Conservation (phyloP, 164 flowering plant genomes). For the Tetrastigma voinierianum region DNA sequence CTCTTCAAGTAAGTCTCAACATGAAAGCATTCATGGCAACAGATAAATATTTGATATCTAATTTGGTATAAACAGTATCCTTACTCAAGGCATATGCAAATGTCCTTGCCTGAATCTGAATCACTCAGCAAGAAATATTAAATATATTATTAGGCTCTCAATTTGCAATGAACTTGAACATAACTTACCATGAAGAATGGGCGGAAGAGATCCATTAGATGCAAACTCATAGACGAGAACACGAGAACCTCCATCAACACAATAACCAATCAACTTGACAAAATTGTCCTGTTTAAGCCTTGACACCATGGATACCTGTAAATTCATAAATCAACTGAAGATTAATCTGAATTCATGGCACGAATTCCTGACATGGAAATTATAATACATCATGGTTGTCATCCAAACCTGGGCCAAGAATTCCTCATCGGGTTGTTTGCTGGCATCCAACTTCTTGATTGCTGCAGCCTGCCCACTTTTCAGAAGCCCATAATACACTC, state of each 20-base stretch:
- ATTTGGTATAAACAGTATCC: background rate
- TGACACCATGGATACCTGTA: slow-evolving; percentile 86
- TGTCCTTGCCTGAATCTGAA: background rate
- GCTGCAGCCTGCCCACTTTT: slow-evolving; percentile 70
- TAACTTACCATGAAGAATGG: slow-evolving; percentile 78
- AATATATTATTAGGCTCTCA: background rate
- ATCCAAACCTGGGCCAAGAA: slow-evolving; percentile 75
- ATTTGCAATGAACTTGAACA: background rate
- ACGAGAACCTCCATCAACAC: slow-evolving; percentile 76
- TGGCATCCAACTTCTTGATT: slow-evolving; percentile 82
- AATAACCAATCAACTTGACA: slow-evolving; percentile 73
- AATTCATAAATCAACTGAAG: slow-evolving; percentile 7
- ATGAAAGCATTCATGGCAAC: background rate
- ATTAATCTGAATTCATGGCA: background rate
- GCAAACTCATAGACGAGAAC: slow-evolving; percentile 85
- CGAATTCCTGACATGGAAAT: background rate
- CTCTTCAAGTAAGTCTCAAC: background rate
- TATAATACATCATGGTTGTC: background rate
- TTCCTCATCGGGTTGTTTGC: slow-evolving; percentile 92
- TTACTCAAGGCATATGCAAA: background rate
- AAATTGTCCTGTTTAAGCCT: slow-evolving; percentile 81
- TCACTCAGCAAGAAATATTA: background rate
- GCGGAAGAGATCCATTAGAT: slow-evolving; percentile 89
- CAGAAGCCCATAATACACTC: slow-evolving; percentile 78
- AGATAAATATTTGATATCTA: background rate